Conservation (phyloP, 176 grass and related monocot species). For the Triticum timopheevii region DNA sequence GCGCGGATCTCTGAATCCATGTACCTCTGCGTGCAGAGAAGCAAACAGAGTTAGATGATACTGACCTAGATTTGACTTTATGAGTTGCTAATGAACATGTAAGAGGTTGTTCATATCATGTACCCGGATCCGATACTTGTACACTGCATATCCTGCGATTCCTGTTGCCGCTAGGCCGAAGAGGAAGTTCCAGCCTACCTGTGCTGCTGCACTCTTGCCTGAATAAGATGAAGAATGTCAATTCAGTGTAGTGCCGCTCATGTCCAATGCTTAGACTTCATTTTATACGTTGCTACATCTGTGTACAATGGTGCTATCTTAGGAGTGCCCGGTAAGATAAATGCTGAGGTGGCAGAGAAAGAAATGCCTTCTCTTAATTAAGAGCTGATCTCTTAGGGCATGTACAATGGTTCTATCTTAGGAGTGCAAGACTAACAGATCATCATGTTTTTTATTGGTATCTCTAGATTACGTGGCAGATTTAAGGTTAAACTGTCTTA, state of each 20-base stretch:
- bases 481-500: too few relatives aligned
- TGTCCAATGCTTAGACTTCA: background rate
- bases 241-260: constrained; percentile 26
- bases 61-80: constrained; percentile 23
- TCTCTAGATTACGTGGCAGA: too few relatives aligned
- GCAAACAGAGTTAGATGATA: constrained; percentile 2
- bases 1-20: constrained; percentile 91
- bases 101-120: constrained; percentile 24
- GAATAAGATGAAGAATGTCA: background rate
- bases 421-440: too few relatives aligned
- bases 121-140: constrained; percentile 91
- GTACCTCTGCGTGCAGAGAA: constrained; percentile 56
- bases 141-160: constrained; percentile 76
- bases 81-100: background rate
- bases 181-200: constrained; percentile 77
- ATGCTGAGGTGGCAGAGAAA: too few relatives aligned
- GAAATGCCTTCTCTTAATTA: too few relatives aligned
- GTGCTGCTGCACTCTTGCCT: constrained; percentile 64
- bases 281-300: constrained; percentile 8
- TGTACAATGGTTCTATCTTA: too few relatives aligned
- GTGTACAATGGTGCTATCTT: too few relatives aligned
- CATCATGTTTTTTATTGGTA: too few relatives aligned
- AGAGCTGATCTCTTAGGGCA: too few relatives aligned
- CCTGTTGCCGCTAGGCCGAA: constrained; percentile 62
- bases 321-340: too few relatives aligned